Base-by-base conservation (phyloP, 1,284 basidiomycete species). In the Trichosporon coremiiforme region DNA sequence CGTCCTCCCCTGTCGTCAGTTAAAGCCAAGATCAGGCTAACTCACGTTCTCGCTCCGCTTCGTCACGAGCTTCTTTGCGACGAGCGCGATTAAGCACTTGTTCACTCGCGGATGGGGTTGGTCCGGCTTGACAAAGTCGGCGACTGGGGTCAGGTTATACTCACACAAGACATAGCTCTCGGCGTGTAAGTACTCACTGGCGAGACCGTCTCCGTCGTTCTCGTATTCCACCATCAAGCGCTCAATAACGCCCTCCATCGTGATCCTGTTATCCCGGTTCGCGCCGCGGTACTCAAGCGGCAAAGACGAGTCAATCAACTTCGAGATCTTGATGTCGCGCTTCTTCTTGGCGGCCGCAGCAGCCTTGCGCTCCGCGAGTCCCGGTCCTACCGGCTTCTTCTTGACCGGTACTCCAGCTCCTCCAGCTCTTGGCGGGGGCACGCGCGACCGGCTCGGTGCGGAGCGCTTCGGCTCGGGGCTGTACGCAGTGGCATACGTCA, bases 21-120 rank as follows among this genome's bases (percentile, higher is more conserved):
- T 65, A 5, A 0, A 20, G 41, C 5, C 17, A 5, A n/a, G 4
- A 3, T 9, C 20, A 4, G 12, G 29, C 13, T 2, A 22, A 84
- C 84, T 75, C 71, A 85, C 85, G 71, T 82, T 83, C 25, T 82
- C 79, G 35, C 73, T 82, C 25, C 73, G 76, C 81, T 95, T 96
- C 64, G 85, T 84, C 2, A 95, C 92, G 31, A 93, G 88, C 80
- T 96, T 97, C 67, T 93, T 88, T 75, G 91, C 91, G 1, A 95
- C 93, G 1, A 97, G 85, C 1, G 94, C 93, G 69, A 97, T 94
- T 36, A 98, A 86, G 75, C 93, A 94, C 82, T 95, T 96, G 84
- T 97, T 96, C 57, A 94, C 94, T 45, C 91, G 88, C 6, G 93
- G 91, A 83, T 95, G 93, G 64, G 90, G 90, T 63, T 95, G 86